These are phyloP conservation scores for Clonostachys chloroleuca DNA, from an alignment of 2,329 filamentous ascomycete genomes.

Conservation along the genomic window DNA sequence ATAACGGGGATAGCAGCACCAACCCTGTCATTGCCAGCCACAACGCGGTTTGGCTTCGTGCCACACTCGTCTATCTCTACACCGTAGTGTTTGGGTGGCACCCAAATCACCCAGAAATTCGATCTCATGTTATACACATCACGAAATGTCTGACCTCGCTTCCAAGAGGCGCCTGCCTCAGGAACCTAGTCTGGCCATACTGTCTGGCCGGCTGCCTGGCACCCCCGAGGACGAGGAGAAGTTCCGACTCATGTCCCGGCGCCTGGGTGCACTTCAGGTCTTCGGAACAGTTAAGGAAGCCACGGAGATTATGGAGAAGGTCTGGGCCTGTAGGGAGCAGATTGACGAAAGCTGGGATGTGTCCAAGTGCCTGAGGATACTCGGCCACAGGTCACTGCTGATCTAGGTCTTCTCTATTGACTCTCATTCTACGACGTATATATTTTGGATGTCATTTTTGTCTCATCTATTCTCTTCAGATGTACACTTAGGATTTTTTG, in stretches of 20 bases:
- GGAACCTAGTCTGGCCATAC: conserved; percentile 32
- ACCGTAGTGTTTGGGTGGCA: conserved; percentile 48
- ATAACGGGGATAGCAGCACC: background rate
- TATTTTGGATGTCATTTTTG: background rate
- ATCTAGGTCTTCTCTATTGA: background rate
- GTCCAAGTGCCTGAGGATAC: conserved; percentile 32
- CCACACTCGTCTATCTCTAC: conserved; percentile 39
- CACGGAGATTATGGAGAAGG: conserved; percentile 37
- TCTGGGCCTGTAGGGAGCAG: conserved; percentile 33
- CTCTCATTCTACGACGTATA: background rate
- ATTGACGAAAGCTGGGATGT: conserved; percentile 40
- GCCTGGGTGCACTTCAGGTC: conserved; percentile 33
- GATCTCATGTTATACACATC: conserved; percentile 20
- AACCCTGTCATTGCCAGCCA: conserved; percentile 10
- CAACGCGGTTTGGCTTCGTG: conserved; percentile 41
- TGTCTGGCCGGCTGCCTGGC: conserved; percentile 35
- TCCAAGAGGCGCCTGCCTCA: conserved; percentile 20
- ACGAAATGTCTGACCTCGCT: conserved; percentile 25
- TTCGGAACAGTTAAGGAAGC: conserved; percentile 41
- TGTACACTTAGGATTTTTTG: background rate
- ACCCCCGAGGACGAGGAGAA: conserved; percentile 30
- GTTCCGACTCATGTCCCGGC: conserved; percentile 32
- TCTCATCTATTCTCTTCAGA: background rate
- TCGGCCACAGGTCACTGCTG: conserved; percentile 31
- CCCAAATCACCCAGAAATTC: conserved; percentile 35